Percentiles rank a stretch among this genome's conserved stretches.
Evolutionary conservation across 148 eudicot genomes (phyloP).

Genomic region (Fagopyrum tataricum): DNA sequence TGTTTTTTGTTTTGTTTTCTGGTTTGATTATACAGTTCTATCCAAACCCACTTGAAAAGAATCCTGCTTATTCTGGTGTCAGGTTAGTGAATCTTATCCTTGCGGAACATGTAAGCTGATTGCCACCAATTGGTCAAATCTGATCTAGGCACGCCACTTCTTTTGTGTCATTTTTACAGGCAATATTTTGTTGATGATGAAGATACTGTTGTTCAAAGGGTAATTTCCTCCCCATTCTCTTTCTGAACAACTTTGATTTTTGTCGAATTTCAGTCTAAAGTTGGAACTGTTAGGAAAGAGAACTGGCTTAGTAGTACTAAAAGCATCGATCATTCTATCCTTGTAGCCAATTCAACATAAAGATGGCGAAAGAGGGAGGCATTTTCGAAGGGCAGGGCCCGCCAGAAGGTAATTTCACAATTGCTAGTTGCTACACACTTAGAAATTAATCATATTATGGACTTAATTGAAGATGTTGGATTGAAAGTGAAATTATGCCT

Average conservation of each 20-base stretch:
- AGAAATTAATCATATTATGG: background rate
- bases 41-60: constrained; percentile 62
- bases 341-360: constrained; percentile 70
- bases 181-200: constrained; percentile 75
- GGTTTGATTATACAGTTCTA: constrained; percentile 1
- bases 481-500: constrained; percentile 10
- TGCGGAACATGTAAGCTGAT: background rate
- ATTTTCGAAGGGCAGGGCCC: constrained; percentile 90
- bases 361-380: constrained; percentile 61
- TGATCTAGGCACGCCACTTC: background rate
- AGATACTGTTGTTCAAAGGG: constrained; percentile 80
- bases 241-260: background rate
- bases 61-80: constrained; percentile 72
- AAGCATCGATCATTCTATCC: background rate
- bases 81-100: constrained; percentile 37
- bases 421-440: background rate
- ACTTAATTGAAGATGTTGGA: background rate
- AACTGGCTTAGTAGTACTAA: background rate
- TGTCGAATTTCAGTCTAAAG: background rate
- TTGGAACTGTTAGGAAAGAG: background rate
- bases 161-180: constrained; percentile 31
- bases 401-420: constrained; percentile 51
- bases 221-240: constrained; percentile 18
- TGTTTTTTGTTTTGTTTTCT: background rate
- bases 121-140: background rate